A percentile compares a stretch with the other conserved stretches of the same genome.
These are phyloP conservation scores for Coemansia guatemalensis DNA, from an alignment of 192 early-diverging fungal genomes.

Conservation along the genomic window DNA sequence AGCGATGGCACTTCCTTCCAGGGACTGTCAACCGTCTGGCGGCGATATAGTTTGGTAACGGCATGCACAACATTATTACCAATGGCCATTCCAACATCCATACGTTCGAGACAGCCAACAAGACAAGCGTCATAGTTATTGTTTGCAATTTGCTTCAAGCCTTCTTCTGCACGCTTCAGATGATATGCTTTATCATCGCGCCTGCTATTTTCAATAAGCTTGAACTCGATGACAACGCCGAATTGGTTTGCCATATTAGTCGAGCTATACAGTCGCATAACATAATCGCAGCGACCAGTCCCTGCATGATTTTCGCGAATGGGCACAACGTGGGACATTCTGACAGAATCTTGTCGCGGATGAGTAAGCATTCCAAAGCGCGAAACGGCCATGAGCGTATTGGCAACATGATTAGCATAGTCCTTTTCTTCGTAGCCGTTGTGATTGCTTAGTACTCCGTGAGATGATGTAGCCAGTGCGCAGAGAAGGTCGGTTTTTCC, in stretches of 20 bases:
- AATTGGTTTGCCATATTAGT: constrained; percentile 30
- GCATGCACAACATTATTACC: constrained; percentile 27
- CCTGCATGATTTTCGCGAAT: constrained; percentile 18
- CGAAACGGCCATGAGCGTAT: constrained; percentile 29
- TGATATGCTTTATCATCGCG: constrained; percentile 13
- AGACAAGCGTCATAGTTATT: constrained; percentile 27
- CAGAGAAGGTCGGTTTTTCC: constrained; percentile 24
- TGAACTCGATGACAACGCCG: constrained; percentile 36
- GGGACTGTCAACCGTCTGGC: constrained; percentile 12
- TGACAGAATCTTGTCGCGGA: constrained; percentile 21
- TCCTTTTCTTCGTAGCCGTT: constrained; percentile 30
- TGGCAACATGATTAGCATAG: constrained; percentile 45
- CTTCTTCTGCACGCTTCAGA: constrained; percentile 10
- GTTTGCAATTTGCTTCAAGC: constrained; percentile 16
- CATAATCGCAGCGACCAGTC: constrained; percentile 14
- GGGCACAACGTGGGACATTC: constrained; percentile 15
- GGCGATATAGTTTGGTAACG: constrained; percentile 12
- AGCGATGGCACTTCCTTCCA: constrained; percentile 14
- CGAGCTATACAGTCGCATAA: constrained; percentile 17
- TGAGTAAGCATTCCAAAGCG: constrained; percentile 36
- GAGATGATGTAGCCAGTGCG: constrained; percentile 23
- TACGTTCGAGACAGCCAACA: constrained; percentile 31
- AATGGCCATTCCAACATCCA: constrained; percentile 43
- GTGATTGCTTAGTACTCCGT: constrained; percentile 43
- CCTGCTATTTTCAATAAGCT: constrained; percentile 19